Evolutionary conservation across 306 rosid genomes (phyloP), one percentile per base, ranked within the genome.

Genomic region (Lablab purpureus): DNA sequence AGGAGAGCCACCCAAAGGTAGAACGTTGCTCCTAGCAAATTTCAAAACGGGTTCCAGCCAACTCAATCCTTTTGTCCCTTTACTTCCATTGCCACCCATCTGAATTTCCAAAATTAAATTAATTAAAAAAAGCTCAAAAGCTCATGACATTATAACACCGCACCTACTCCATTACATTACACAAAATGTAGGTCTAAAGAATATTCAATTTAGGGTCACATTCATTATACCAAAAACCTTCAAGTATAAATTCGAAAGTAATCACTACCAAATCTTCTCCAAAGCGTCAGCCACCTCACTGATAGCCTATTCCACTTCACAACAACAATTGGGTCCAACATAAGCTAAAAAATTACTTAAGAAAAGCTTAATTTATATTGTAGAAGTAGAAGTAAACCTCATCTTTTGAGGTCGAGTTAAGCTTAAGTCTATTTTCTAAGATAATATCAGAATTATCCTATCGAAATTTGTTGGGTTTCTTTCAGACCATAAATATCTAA

Each of bases 1-100:
- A 58, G 22, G 2, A 74, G 68, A 47, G 30, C 69, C 77, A 94
- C 98, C 97, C 74, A 94, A 71, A 5, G 98, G 93, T 83, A 92
- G 89, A 84, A 92, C 64, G 78, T 92, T 94, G 47, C 83, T 77
- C 19, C 88, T 85, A 19, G 81, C 91, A 70, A 94, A 90, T 77
- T 63, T 88, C 60, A 85, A 74, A 58, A 92, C 78, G 6, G 90
- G 87, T 59, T 87, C 83, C 45, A 41, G 76, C 98, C 92, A 92
- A 75, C 23, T 82, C 18, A 79, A 78, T 75, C 78, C 80, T 37
- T 80, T 86, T 6, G 70, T 77, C 47, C 69, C 54, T 62, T 66
- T 84, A 63, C 75, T 73, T 73, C 94, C 93, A 71, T 80, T 76
- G 32, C 80, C 92, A 54, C 78, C 91, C 94, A 25, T 69, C 98